Conservation (phyloP, 2,329 filamentous ascomycete genomes). For the Fusarium subglutinans region DNA sequence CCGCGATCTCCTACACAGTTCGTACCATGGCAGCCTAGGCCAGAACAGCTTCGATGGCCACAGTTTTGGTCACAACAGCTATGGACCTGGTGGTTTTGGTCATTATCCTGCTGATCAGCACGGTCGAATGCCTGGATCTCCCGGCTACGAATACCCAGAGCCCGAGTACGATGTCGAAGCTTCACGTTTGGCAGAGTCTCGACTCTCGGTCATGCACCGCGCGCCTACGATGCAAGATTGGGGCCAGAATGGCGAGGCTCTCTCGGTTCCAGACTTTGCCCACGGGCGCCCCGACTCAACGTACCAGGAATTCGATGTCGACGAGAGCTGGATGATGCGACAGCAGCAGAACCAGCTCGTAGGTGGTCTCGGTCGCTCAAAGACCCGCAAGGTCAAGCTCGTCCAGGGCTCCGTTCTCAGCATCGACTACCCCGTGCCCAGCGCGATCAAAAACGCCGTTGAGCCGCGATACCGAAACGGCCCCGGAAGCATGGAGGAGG, state of each 20-base stretch:
- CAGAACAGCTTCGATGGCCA: constrained; percentile 9
- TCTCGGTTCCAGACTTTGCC: constrained; percentile 26
- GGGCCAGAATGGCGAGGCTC: constrained; percentile 18
- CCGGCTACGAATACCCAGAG: constrained; percentile 19
- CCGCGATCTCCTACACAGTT: constrained; percentile 26
- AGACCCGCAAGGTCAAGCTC: constrained; percentile 39
- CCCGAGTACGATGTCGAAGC: constrained; percentile 32
- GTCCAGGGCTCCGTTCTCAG: constrained; percentile 40
- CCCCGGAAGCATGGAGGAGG: constrained; percentile 32
- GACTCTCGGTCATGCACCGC: constrained; percentile 26
- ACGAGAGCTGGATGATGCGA: constrained; percentile 40
- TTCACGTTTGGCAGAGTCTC: constrained; percentile 25
- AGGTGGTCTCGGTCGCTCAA: constrained; percentile 35
- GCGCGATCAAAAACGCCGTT: constrained; percentile 40
- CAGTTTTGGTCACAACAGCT: constrained; percentile 13
- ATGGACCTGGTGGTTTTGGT: constrained; percentile 22
- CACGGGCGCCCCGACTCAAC: constrained; percentile 35
- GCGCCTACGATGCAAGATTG: constrained; percentile 28
- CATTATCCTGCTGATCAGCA: constrained; percentile 23
- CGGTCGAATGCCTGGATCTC: constrained; percentile 8
- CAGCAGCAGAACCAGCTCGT: constrained; percentile 25
- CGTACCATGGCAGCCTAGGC: constrained; percentile 19
- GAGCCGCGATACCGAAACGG: constrained; percentile 33
- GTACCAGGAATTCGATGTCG: constrained; percentile 30
- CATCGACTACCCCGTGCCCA: constrained; percentile 40